Evolutionary conservation across 2,329 filamentous ascomycete genomes (phyloP).

Genomic region (Trichoderma koningiopsis): DNA sequence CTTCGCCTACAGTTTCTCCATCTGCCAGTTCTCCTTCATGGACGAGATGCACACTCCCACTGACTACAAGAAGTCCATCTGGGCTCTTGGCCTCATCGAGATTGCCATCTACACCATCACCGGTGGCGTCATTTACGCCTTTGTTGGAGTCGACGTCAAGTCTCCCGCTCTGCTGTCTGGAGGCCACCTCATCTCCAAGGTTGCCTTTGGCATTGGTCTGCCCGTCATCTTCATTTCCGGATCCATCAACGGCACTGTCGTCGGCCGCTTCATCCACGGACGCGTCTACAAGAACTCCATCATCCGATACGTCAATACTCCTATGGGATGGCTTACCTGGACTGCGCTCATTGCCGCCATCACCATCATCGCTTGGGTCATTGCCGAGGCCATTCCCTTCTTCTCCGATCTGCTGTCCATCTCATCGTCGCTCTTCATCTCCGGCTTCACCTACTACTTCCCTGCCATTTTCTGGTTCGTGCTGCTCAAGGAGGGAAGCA

Average conservation of each 20-base stretch:
- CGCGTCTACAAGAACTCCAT: conserved; percentile 48
- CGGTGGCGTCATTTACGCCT: conserved; percentile 69
- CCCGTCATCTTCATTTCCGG: conserved; percentile 76
- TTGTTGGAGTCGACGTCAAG: conserved; percentile 62
- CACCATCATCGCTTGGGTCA: conserved; percentile 67
- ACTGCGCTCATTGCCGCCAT: conserved; percentile 55
- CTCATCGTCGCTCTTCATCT: conserved; percentile 52
- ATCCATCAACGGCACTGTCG: conserved; percentile 63
- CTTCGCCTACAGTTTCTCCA: conserved; percentile 65
- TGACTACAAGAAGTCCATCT: conserved; percentile 58
- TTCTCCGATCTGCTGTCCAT: conserved; percentile 66
- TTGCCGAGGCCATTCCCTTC: conserved; percentile 71
- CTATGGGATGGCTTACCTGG: conserved; percentile 57
- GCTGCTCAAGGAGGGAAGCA: conserved; percentile 36
- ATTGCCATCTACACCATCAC: conserved; percentile 68
- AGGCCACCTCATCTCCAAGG: conserved; percentile 58
- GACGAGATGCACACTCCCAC: conserved; percentile 54
- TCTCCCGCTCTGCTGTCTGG: conserved; percentile 71
- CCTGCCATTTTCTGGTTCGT: conserved; percentile 47
- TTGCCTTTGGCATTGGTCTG: conserved; percentile 70
- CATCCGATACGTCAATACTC: conserved; percentile 51
- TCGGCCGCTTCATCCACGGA: conserved; percentile 50
- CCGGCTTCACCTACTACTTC: conserved; percentile 41
- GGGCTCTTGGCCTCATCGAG: conserved; percentile 62
- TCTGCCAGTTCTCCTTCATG: conserved; percentile 57